Conservation (phyloP, 345 rosid species). For the Fremontodendron californicum region DNA sequence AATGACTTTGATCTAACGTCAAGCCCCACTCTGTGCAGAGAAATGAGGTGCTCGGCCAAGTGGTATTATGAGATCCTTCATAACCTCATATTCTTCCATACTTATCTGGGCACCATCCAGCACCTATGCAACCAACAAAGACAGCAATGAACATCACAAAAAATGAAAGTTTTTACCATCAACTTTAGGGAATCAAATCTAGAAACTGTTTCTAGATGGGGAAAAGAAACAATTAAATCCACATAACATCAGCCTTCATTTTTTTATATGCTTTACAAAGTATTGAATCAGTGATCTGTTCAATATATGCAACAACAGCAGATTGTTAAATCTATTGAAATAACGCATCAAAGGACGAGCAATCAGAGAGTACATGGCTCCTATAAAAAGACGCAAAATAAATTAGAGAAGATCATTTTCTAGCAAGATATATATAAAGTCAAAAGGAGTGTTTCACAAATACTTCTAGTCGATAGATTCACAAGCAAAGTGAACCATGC, state of each 20-base stretch:
- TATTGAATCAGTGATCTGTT: background rate
- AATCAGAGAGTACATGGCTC: background rate
- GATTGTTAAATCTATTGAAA: background rate
- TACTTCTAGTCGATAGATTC: background rate
- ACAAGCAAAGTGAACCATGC: background rate
- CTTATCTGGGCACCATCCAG: conserved; percentile 59
- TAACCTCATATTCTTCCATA: conserved; percentile 67
- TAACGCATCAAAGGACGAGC: background rate
- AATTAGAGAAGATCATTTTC: background rate
- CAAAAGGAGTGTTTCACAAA: background rate
- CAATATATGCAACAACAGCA: background rate
- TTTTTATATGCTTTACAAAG: background rate
- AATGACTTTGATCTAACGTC: background rate
- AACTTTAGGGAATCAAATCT: background rate
- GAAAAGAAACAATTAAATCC: background rate
- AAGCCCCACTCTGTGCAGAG: conserved; percentile 1
- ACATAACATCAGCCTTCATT: background rate
- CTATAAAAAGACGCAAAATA: background rate
- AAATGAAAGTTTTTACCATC: background rate
- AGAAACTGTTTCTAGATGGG: background rate
- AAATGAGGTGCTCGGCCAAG: conserved; percentile 47
- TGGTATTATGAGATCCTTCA: conserved; percentile 75
- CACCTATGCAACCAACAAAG: conserved; percentile 42
- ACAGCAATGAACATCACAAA: background rate
- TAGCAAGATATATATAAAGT: background rate